Percentiles rank a stretch among this genome's conserved stretches.
These are phyloP conservation scores for Thalassiosira livingstoniorum DNA, from an alignment of 352 stramenopile genomes.

Conservation along the genomic window DNA sequence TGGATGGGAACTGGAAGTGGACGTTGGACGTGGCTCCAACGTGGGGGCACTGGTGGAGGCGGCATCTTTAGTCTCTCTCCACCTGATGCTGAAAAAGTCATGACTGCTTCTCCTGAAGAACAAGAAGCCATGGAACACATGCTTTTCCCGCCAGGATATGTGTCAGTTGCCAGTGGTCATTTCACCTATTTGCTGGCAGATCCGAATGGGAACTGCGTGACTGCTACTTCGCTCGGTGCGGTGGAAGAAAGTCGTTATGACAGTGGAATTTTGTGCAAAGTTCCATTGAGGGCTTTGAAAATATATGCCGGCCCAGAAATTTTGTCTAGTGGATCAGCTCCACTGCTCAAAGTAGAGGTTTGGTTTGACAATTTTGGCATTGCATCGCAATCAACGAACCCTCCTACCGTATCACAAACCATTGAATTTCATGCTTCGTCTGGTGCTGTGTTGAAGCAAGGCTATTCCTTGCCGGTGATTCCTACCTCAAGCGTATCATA, in stretches of 20 bases:
- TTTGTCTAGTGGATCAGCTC: constrained; percentile 35
- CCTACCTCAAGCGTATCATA: constrained; percentile 47
- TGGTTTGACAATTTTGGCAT: constrained; percentile 52
- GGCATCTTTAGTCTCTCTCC: constrained; percentile 68
- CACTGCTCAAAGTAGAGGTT: constrained; percentile 61
- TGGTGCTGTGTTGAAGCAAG: constrained; percentile 53
- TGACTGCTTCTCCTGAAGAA: no score
- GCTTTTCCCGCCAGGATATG: constrained; percentile 67
- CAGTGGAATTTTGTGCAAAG: constrained; percentile 69
- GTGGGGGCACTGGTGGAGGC: no score
- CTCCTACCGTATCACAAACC: constrained; percentile 36
- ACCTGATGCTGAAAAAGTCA: constrained; percentile 47
- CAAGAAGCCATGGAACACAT: constrained; percentile 30
- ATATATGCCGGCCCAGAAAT: constrained; percentile 60
- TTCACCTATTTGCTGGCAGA: constrained; percentile 61
- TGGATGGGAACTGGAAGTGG: constrained; percentile 44
- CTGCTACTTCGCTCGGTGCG: constrained; percentile 19
- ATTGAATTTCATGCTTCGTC: constrained; percentile 56
- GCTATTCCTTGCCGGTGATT: constrained; percentile 71
- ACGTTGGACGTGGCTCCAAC: constrained; percentile 61
- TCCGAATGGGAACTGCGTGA: constrained; percentile 52
- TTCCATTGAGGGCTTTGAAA: constrained; percentile 66
- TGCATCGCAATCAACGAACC: constrained; percentile 24
- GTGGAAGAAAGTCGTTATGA: constrained; percentile 52
- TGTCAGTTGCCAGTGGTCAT: constrained; percentile 59